Evolutionary conservation across 2,329 filamentous ascomycete species (phyloP), one percentile per base, ranked within the genome.

Genomic region (Fusarium stilboides): DNA sequence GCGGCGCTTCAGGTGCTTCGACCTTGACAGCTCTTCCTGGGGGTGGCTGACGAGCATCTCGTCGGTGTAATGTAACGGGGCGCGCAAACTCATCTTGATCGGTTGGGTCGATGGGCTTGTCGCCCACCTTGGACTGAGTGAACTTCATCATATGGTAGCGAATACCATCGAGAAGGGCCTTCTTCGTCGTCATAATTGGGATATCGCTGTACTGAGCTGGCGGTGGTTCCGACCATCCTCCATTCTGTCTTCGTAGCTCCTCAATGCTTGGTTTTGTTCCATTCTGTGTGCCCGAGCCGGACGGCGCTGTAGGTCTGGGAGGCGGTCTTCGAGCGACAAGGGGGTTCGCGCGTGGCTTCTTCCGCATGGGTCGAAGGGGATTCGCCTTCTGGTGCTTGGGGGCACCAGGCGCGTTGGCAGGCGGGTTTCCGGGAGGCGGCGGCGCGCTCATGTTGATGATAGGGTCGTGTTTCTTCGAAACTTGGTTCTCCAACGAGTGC

Each of bases 61-160:
- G 92, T 67, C 96, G 90, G 77, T 98, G 94, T 37, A 99, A 83
- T 37, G 93, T 91, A 33, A 98, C 92, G 1, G 96, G 96, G 28
- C 94, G 89, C 19, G 92, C 91, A 77, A 98, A 99, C 52, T 97
- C 90, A 8, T 90, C 84, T 70, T 95, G 90, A 71, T 91, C 82
- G 26, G 84, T 84, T 3, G 89, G 87, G 75, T 98, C 91, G 63
- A 93, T 77, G 33, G 89, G 86, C 71, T 92, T 91, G 65, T 84
- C 83, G 20, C 77, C 78, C 12, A 80, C 74, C 73, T 89, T 89
- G 52, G 86, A 83, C 66, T 91, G 86, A 59, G 81, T 77, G 72
- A 99, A 90, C 72, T 93, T 91, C 85, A 97, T 94, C 67, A 97
- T 88, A 77, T 99, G 96, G 75, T 94, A 90, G 49, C 95, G 92